These are phyloP conservation scores for Apiotrichum domesticum DNA, from an alignment of 1,284 basidiomycete species.

Conservation along the genomic window DNA sequence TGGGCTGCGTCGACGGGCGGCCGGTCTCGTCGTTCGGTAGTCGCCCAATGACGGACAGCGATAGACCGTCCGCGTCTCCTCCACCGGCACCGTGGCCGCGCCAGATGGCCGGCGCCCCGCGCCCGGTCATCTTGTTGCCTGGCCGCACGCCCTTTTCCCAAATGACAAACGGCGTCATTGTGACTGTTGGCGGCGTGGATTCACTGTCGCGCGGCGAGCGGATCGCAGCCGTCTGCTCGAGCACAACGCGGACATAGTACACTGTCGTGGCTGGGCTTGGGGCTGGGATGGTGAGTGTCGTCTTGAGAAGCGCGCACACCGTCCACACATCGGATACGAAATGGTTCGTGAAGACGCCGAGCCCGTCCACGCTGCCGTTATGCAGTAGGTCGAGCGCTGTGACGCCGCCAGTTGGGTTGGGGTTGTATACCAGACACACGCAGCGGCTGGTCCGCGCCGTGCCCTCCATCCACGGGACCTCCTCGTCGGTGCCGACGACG, in stretches of 20 bases:
- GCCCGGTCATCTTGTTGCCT: constrained; percentile 4
- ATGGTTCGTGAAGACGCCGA: constrained; percentile 10
- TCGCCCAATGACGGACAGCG: constrained; percentile 16
- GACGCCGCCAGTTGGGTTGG: constrained; percentile 21
- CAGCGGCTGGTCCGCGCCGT: constrained; percentile 11
- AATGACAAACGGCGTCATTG: constrained; percentile 15
- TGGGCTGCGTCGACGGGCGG: constrained; percentile 29
- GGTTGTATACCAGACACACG: constrained; percentile 28
- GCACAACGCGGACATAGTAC: constrained; percentile 26
- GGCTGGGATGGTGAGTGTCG: constrained; percentile 14
- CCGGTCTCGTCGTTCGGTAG: constrained; percentile 34
- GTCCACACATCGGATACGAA: constrained; percentile 24
- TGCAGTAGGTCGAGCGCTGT: constrained; percentile 18
- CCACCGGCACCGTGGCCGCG: constrained; percentile 19
- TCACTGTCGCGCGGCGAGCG: constrained; percentile 27
- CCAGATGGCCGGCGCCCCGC: constrained; percentile 25
- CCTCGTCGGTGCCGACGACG: constrained; percentile 3
- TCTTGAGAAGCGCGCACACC: constrained; percentile 27
- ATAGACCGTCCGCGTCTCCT: constrained; percentile 9
- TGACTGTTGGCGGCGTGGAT: constrained; percentile 6
- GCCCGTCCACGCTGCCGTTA: constrained; percentile 4
- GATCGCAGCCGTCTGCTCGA: constrained; percentile 28
- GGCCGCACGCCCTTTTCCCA: constrained; percentile 17
- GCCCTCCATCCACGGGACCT: constrained; percentile 25
- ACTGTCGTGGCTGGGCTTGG: constrained; percentile 25